phyloP scores from a whole-genome alignment of 1,284 basidiomycete genomes.

The Marasmius fiardii region DNA sequence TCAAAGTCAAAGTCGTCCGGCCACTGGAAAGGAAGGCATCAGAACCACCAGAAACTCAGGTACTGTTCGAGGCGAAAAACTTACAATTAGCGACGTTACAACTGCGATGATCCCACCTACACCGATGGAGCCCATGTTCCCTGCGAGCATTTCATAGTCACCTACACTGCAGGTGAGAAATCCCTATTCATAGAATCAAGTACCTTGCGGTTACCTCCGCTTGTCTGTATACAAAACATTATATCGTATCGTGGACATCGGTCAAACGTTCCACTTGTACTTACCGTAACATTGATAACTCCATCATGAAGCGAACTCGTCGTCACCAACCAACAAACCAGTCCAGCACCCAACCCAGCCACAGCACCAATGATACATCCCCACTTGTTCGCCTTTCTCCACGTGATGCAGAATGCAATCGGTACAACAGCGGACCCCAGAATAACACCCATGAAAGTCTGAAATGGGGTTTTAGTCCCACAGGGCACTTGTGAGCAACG shows the following conservation, averaged over 20 bases:
- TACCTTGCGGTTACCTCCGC: slow-evolving; percentile 36
- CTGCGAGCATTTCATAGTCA: slow-evolving; percentile 82
- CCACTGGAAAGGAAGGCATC: slow-evolving; percentile 40
- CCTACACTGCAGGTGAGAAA: slow-evolving; percentile 38
- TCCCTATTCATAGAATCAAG: slow-evolving; percentile 4
- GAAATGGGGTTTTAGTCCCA: background rate
- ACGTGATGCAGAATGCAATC: slow-evolving; percentile 80
- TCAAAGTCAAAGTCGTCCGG: slow-evolving; percentile 83
- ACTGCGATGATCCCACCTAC: slow-evolving; percentile 78
- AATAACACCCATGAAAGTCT: slow-evolving; percentile 83
- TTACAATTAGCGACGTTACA: slow-evolving; percentile 57
- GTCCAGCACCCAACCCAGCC: slow-evolving; percentile 66
- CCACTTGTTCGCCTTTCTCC: slow-evolving; percentile 80
- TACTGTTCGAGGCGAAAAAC: slow-evolving; percentile 17
- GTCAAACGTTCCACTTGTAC: slow-evolving; percentile 20
- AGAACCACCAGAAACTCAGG: background rate
- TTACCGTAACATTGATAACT: slow-evolving; percentile 68
- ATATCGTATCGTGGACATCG: background rate
- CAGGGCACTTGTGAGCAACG: no score
- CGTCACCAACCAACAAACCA: slow-evolving; percentile 84
- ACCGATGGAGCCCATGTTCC: slow-evolving; percentile 84
- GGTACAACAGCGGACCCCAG: slow-evolving; percentile 86
- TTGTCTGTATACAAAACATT: slow-evolving; percentile 33
- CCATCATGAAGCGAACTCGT: slow-evolving; percentile 69
- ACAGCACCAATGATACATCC: slow-evolving; percentile 76